These are phyloP conservation scores for Akanthomyces lecanii DNA, from an alignment of 2,329 filamentous ascomycete species.

Conservation along the genomic window DNA sequence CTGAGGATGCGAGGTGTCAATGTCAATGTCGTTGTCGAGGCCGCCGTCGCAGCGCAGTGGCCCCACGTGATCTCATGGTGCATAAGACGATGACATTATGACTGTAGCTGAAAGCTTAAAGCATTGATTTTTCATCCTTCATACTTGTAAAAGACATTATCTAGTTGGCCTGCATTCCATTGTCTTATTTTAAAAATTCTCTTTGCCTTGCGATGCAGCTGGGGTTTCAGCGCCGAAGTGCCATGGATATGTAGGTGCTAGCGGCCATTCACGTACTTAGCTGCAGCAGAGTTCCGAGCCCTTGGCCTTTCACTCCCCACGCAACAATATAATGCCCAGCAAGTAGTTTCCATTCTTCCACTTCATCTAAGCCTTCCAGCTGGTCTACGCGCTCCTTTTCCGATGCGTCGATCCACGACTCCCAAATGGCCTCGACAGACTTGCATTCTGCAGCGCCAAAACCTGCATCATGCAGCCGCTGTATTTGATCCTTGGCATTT, in stretches of 20 bases:
- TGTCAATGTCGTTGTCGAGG: neutral
- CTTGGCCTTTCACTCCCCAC: constrained; percentile 72
- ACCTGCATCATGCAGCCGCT: constrained; percentile 61
- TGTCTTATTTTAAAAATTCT: neutral
- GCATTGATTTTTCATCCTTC: no score
- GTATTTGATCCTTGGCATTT: constrained; percentile 62
- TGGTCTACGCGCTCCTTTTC: constrained; percentile 78
- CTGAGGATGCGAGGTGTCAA: no score
- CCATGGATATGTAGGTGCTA: neutral
- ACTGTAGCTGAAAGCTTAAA: neutral
- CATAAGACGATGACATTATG: neutral
- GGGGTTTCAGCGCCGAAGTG: no score
- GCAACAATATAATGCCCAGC: constrained; percentile 84
- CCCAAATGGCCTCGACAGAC: constrained; percentile 62
- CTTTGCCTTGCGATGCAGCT: neutral
- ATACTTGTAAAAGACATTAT: no score
- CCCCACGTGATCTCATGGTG: constrained; percentile 5
- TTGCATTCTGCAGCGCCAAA: constrained; percentile 47
- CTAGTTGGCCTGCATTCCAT: neutral
- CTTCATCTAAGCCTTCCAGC: constrained; percentile 86
- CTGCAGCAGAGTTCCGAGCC: constrained; percentile 23
- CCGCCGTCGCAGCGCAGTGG: neutral
- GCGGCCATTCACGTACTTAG: neutral
- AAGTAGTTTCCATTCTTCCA: constrained; percentile 88
- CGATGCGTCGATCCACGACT: constrained; percentile 61